These are phyloP conservation scores for Neurospora discreta DNA, from an alignment of 495 filamentous ascomycete genomes.

Conservation along the genomic window DNA sequence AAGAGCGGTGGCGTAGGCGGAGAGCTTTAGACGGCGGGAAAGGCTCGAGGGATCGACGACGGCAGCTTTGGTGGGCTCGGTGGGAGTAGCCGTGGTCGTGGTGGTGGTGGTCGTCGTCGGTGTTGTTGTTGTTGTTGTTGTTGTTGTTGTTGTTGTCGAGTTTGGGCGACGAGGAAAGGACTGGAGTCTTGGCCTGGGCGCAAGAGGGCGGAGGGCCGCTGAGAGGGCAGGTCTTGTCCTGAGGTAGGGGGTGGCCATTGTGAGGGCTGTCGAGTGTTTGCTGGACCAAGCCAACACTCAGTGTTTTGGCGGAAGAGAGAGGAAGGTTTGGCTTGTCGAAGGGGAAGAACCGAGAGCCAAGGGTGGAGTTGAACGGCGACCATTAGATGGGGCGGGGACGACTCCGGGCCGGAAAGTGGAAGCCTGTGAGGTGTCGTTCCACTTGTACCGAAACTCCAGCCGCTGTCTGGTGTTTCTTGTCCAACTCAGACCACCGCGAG, in stretches of 20 bases:
- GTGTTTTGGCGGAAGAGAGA: constrained; percentile 13
- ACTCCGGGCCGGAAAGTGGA: not conserved
- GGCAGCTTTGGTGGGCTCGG: not conserved
- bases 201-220: constrained; percentile 18
- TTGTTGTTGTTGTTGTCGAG: constrained; percentile 18
- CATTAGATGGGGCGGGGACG: not conserved
- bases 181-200: constrained; percentile 5
- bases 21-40: constrained; percentile 31
- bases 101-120: constrained; percentile 8
- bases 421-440: too few species aligned
- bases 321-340: not conserved
- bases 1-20: constrained; percentile 47
- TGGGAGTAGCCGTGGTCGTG: constrained; percentile 12
- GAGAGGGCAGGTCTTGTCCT: constrained; percentile 21
- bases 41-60: not conserved
- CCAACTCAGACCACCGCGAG: not conserved
- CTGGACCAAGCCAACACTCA: constrained; percentile 30
- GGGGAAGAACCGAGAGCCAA: not conserved
- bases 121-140: constrained; percentile 11
- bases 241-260: constrained; percentile 27
- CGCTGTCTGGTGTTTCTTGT: not conserved
- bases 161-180: constrained; percentile 19
- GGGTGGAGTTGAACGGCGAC: not conserved
- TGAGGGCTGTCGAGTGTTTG: constrained; percentile 3
- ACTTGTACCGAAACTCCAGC: not conserved